phyloP scores from a whole-genome alignment of 768 basidiomycete species.

The Collybia sp. region DNA sequence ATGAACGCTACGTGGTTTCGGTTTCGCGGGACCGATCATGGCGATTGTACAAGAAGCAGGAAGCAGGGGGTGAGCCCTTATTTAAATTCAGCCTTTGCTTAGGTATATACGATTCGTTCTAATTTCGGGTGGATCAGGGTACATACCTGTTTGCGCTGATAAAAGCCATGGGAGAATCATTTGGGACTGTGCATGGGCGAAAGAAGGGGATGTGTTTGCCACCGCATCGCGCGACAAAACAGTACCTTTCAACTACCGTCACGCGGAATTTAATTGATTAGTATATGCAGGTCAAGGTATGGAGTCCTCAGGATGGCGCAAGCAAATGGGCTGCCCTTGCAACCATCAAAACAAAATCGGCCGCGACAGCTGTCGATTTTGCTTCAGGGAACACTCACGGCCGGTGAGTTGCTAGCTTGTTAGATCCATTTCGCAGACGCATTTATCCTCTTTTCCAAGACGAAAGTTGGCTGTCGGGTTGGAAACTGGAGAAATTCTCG shows the following conservation, averaged over 20 bases:
- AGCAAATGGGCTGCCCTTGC: conserved; percentile 51
- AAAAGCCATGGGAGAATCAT: conserved; percentile 92
- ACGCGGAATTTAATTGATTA: no score
- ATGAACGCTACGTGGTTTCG: conserved; percentile 74
- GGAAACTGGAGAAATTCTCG: conserved; percentile 71
- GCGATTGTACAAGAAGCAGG: conserved; percentile 63
- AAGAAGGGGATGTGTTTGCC: conserved; percentile 74
- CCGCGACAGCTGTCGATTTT: conserved; percentile 80
- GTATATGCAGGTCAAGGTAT: conserved; percentile 70
- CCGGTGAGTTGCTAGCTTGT: conserved; percentile 28
- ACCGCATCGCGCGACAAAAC: conserved; percentile 96
- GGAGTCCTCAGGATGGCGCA: conserved; percentile 42
- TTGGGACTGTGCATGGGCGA: conserved; percentile 91
- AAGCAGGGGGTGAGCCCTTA: conserved; percentile 32
- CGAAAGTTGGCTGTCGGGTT: conserved; percentile 76
- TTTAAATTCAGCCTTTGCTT: neutral
- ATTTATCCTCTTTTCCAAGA: conserved; percentile 15
- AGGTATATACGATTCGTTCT: neutral
- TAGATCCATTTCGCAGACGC: conserved; percentile 1
- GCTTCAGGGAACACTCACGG: conserved; percentile 21
- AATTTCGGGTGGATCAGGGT: conserved; percentile 34
- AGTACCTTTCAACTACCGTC: conserved; percentile 27
- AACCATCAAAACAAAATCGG: conserved; percentile 67
- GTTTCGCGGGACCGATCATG: conserved; percentile 93
- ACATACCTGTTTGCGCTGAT: conserved; percentile 57